A percentile compares a stretch with the other conserved stretches of the same genome.
Conservation (phyloP, 1,284 basidiomycete species). For the Sporisorium iseilematis-ciliati region DNA sequence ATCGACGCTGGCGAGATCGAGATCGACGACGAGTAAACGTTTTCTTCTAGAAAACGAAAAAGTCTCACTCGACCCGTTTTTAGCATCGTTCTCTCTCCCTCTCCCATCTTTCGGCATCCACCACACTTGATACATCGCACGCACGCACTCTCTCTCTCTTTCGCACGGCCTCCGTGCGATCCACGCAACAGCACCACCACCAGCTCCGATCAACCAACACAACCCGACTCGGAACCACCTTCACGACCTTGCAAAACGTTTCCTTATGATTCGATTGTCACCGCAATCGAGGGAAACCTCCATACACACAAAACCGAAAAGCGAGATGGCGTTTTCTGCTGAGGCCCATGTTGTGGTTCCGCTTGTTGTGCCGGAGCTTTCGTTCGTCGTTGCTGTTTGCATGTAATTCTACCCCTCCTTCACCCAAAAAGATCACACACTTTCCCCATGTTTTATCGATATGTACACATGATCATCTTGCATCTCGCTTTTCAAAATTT, state of each 20-base stretch:
- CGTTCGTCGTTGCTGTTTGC: slow-evolving; percentile 10
- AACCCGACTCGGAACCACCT: neutral
- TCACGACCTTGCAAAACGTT: slow-evolving; percentile 1
- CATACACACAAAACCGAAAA: slow-evolving; percentile 33
- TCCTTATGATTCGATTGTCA: slow-evolving; percentile 3
- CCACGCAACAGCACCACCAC: slow-evolving; percentile 21
- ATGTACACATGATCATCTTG: slow-evolving; percentile 11
- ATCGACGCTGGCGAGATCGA: slow-evolving; percentile 94
- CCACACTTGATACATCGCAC: neutral
- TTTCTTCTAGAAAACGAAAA: neutral
- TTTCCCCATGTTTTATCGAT: slow-evolving; percentile 7
- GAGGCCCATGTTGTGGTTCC: neutral
- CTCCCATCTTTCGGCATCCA: slow-evolving; percentile 10
- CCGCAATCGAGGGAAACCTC: slow-evolving; percentile 11
- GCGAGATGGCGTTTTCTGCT: slow-evolving; percentile 33
- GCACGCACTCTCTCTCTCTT: neutral
- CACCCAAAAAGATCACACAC: slow-evolving; percentile 13
- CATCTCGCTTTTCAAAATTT: slow-evolving; percentile 46
- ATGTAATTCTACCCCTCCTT: slow-evolving; percentile 47
- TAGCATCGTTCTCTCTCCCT: slow-evolving; percentile 27
- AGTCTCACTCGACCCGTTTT: neutral
- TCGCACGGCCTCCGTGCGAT: slow-evolving; percentile 3
- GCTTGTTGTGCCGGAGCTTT: neutral
- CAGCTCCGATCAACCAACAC: neutral
- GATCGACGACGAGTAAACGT: slow-evolving; percentile 66